Evolutionary conservation across 139 green algal genomes (phyloP), one percentile per base, ranked within the genome.

Genomic region (Volvox reticuliferus): DNA sequence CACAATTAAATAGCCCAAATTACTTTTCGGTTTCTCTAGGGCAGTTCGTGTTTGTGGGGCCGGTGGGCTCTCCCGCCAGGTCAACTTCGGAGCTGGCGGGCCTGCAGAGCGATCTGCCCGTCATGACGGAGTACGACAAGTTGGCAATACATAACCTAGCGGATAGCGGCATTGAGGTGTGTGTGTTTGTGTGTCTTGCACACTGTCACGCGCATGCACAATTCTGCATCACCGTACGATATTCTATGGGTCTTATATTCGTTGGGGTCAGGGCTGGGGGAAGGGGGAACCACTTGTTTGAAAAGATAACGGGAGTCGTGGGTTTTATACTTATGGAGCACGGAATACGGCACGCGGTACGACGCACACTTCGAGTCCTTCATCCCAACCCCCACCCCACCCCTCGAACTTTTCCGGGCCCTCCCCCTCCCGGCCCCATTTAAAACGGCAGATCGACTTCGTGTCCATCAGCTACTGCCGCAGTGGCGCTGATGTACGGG

Each of bases 401-500:
- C 65, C 79, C 79, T 30, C 35, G 2, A 30, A 35, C 28, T 28
- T 12, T 28, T 28, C 65, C 65, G 62, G 62, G 17, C 62, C 62
- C 19, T 69, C 12, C 21, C 24, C 65, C 65, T 26, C 65, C 24
- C 6, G 5, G 55, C 0, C 5, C 32, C 1, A 32, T 24, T 36
- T 28, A 30, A 33, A 36, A n/a, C n/a, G 28, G 0, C 86, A 99
- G 91, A 94, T 99, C 19, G 97, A 99, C 86, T 99, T 97, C 71
- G 55, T 99, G 24, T 94, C 68, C 21, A 89, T 98, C 73, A 96
- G 88, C 67, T 99, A 97, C 94, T 96, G 94, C 22, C 95, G 96
- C 73, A 92, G 61, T 28, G 92, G 93, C 0, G 96, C 96, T 62
- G 97, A 99, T 71, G 92, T 99, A 24, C 33, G 81, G 1, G 94